Base-by-base conservation (phyloP, 352 stramenopile species). In the Pythium monospermum region DNA sequence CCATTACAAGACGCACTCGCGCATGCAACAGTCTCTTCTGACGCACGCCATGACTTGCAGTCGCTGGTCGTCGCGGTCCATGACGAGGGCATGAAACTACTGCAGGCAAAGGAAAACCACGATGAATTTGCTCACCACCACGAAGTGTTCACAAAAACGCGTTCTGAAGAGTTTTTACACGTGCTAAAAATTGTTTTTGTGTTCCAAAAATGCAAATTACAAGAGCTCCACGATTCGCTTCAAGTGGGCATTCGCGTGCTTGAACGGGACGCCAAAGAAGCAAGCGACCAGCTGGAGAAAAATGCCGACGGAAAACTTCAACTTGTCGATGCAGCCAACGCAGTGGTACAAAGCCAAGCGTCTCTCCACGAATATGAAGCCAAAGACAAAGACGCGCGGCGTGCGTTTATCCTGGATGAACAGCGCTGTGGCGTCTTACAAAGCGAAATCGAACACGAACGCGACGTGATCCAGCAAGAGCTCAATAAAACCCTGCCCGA, bases 401-500 rank as follows among this genome's bases (percentile, higher is more conserved):
- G 65, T 19, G 38, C 68, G 3, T 87, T 86, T 33, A 35, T 83
- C n/a, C 49, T 82, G 3, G 76, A 90, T 36, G 73, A 87, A 33
- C 63, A 81, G 25, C 61, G 61, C 0, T 87, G 73, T 49, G 58
- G 51, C 8, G 64, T 65, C n/a, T 67, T 87, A 21, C 76, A 86
- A 36, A 57, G 27, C 18, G 57, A 83, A 25, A 82, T 87, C 25
- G 76, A 87, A 35, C 49, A 72, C 7, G 74, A 90, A 41, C 62
- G 72, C 0, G 63, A 69, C 1, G 49, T 58, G 8, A 85, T 90
- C 41, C 67, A 86, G 50, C 50, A 48, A 2, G 76, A 87, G 37
- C 47, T 90, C 21, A 68, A 74, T 7, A 73, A 86, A 30, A 86
- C 61, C 3, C 65, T 90, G 1, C 78, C 78, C 0, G 73, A 90